Base-by-base conservation (phyloP, 768 basidiomycete genomes). In the Kwoniella pini region DNA sequence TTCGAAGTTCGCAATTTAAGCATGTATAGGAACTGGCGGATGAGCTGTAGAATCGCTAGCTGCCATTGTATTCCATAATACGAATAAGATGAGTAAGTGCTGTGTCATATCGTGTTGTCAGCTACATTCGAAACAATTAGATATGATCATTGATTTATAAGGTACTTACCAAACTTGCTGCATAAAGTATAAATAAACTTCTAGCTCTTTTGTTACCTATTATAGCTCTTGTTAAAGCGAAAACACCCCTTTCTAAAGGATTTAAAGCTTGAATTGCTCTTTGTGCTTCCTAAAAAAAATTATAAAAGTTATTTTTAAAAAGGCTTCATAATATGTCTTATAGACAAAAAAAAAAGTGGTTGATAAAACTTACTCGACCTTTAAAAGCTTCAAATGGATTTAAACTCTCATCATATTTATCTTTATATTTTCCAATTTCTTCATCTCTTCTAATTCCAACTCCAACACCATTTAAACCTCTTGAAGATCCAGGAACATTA, bases 361-460 rank as follows among this genome's bases (percentile, higher is more conserved):
- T 6, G 43, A 6, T 44, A 36, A 7, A 15, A 84, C 92, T 67
- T 70, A 96, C 95, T 77, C 92, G 83, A 1, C 95, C 92, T 64
- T 92, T 86, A 83, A 99, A 98, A 6, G 89, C 92, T 78, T 97
- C 94, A 75, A 99, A 99, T 0, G 96, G 95, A 73, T 99, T 98
- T 86, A 98, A 92, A 53, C 90, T 86, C 79, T 96, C 90, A 75
- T 98, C 95, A 72, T 99, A 99, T 75, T 92, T 83, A 64, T 88
- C 84, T 49, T 87, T 86, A 79, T 98, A 99, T 74, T 87, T 90
- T 70, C 88, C 88, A 77, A 98, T 86, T 68, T 91, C 90, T 67
- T 88, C 89, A 49, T 74, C 82, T 57, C 65, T 74, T 38, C 74
- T 64, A 2, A 33, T 19, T 7, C 48, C 45, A 30, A 33, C 24